phyloP scores from a whole-genome alignment of 352 stramenopile genomes.

The Phytophthora palmivora region DNA sequence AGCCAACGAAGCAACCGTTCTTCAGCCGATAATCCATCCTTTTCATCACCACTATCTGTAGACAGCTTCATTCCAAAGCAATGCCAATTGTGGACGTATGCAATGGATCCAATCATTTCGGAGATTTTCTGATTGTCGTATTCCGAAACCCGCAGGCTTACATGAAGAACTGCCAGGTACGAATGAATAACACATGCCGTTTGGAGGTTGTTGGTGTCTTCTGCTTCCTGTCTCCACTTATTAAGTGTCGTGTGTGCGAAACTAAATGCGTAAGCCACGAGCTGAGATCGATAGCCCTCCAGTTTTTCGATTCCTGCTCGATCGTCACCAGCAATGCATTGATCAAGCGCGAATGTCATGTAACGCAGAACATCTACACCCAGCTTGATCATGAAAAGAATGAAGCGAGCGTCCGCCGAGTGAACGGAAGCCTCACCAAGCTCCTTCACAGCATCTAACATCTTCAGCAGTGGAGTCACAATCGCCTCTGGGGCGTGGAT shows the following conservation, averaged over 20 bases:
- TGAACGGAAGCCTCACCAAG: conserved; percentile 84
- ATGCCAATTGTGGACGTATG: conserved; percentile 92
- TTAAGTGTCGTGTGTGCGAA: conserved; percentile 77
- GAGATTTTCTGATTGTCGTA: conserved; percentile 76
- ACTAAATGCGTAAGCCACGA: conserved; percentile 71
- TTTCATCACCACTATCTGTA: conserved; percentile 51
- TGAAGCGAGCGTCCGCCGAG: conserved; percentile 84
- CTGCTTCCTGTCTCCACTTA: conserved; percentile 82
- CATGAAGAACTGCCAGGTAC: conserved; percentile 76
- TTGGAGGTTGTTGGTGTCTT: conserved; percentile 76
- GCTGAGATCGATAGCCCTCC: conserved; percentile 55
- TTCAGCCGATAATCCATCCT: conserved; percentile 65
- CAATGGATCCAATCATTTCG: conserved; percentile 81
- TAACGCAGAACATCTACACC: conserved; percentile 83
- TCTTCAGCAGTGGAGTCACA: conserved; percentile 74
- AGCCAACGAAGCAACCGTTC: conserved; percentile 88
- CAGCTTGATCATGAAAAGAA: conserved; percentile 90
- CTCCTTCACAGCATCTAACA: conserved; percentile 84
- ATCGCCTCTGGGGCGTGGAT: conserved; percentile 94
- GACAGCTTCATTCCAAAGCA: conserved; percentile 91
- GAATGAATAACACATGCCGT: conserved; percentile 89
- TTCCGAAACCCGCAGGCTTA: conserved; percentile 71
- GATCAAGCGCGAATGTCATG: conserved; percentile 78
- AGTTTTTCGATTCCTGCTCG: conserved; percentile 48
- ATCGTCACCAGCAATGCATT: conserved; percentile 38